These are phyloP conservation scores for Nigrospora oryzae DNA, from an alignment of 2,329 filamentous ascomycete species.

Conservation along the genomic window DNA sequence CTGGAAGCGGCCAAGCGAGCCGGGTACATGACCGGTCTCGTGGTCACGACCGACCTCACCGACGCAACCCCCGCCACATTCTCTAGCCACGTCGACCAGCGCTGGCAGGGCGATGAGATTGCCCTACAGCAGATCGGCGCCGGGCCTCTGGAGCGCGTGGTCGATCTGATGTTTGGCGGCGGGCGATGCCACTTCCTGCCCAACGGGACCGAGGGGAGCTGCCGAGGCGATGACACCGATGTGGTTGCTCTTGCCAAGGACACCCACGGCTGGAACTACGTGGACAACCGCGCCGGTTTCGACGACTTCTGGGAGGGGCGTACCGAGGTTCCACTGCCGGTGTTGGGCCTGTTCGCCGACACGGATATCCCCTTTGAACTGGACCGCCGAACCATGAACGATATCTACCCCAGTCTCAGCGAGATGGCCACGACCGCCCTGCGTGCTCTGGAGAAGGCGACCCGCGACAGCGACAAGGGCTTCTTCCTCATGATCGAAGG, in stretches of 20 bases:
- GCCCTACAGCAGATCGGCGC: constrained; percentile 87
- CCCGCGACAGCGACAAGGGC: constrained; percentile 74
- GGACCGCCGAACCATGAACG: constrained; percentile 70
- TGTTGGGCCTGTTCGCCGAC: constrained; percentile 77
- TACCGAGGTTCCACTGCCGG: constrained; percentile 60
- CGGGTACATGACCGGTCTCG: constrained; percentile 86
- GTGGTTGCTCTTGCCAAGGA: constrained; percentile 65
- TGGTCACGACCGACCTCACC: constrained; percentile 90
- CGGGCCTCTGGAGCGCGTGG: constrained; percentile 75
- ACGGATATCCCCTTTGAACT: constrained; percentile 88
- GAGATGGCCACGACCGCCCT: constrained; percentile 87
- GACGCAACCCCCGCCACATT: constrained; percentile 97
- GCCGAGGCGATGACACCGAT: constrained; percentile 70
- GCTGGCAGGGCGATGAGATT: constrained; percentile 80
- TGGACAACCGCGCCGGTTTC: constrained; percentile 65
- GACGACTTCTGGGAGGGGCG: constrained; percentile 62
- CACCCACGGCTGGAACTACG: constrained; percentile 71
- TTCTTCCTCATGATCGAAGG: constrained; percentile 99
- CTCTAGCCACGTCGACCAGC: constrained; percentile 73
- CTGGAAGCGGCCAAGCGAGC: constrained; percentile 89
- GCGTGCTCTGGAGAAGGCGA: constrained; percentile 70
- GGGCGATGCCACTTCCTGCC: constrained; percentile 89
- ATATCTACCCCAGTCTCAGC: constrained; percentile 78
- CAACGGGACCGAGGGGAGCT: constrained; percentile 73
- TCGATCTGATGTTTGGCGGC: constrained; percentile 89